phyloP scores from a whole-genome alignment of 2,329 filamentous ascomycete genomes.

The Helminthosporium solani region DNA sequence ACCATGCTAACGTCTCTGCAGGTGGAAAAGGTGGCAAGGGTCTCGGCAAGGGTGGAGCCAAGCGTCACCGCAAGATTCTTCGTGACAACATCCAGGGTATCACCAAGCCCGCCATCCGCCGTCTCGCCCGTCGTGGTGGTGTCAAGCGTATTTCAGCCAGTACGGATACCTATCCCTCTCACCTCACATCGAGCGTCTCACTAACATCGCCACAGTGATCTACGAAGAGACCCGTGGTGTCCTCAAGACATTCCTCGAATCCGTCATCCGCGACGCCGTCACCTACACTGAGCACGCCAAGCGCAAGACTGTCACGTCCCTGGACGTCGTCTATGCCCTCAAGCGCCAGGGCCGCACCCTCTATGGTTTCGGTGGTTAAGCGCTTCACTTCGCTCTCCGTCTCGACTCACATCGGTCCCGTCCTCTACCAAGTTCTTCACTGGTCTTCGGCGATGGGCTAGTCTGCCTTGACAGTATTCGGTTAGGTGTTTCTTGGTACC shows the following conservation, averaged over 20 bases:
- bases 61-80: slow-evolving; percentile 57
- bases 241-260: slow-evolving; percentile 76
- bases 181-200: not conserved
- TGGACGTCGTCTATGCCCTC: slow-evolving; percentile 64
- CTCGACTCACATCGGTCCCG: slow-evolving; percentile 10
- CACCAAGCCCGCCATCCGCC: slow-evolving; percentile 56
- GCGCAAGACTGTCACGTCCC: slow-evolving; percentile 74
- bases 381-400: slow-evolving; percentile 19
- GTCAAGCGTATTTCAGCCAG: slow-evolving; percentile 56
- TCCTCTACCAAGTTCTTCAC: slow-evolving; percentile 10
- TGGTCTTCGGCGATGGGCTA: slow-evolving; percentile 11
- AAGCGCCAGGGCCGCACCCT: slow-evolving; percentile 70
- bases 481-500: slow-evolving; percentile 23
- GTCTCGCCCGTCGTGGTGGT: slow-evolving; percentile 56
- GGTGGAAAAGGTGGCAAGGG: slow-evolving; percentile 58
- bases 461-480: slow-evolving; percentile 24
- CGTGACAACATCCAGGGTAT: slow-evolving; percentile 59
- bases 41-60: slow-evolving; percentile 56
- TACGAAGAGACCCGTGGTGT: slow-evolving; percentile 78
- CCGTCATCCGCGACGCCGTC: slow-evolving; percentile 74
- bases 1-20: slow-evolving; percentile 40
- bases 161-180: slow-evolving; percentile 35
- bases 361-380: slow-evolving; percentile 88
- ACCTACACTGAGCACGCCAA: slow-evolving; percentile 80
- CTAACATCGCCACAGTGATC: slow-evolving; percentile 58